A percentile compares a stretch with the other conserved stretches of the same genome.
These are phyloP conservation scores for Ceratocystis cubensis DNA, from an alignment of 2,329 filamentous ascomycete genomes.

Conservation along the genomic window DNA sequence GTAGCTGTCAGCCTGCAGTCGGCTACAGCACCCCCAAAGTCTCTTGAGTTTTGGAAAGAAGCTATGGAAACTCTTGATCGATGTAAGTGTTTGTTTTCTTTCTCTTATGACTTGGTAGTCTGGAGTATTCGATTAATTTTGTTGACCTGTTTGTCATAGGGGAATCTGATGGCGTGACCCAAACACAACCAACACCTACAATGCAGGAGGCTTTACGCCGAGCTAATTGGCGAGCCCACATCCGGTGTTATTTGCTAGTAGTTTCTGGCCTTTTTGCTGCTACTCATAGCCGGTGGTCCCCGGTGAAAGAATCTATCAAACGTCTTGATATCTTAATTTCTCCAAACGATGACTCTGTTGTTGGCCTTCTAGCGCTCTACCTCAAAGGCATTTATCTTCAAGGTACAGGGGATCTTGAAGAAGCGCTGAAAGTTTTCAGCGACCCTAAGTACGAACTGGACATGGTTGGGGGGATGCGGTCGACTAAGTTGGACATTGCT, in stretches of 20 bases:
- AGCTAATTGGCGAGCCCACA: conserved; percentile 50
- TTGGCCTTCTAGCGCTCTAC: conserved; percentile 49
- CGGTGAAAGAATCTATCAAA: conserved; percentile 46
- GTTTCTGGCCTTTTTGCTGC: conserved; percentile 58
- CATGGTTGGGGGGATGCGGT: conserved; percentile 32
- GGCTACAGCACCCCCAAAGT: conserved; percentile 27
- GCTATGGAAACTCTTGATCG: conserved; percentile 37
- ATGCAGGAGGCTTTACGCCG: conserved; percentile 46
- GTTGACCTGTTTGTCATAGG: conserved; percentile 16
- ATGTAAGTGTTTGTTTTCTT: conserved; percentile 28
- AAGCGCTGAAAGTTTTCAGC: conserved; percentile 55
- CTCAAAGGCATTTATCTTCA: conserved; percentile 65
- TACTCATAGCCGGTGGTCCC: conserved; percentile 56
- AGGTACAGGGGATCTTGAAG: conserved; percentile 58
- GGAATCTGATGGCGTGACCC: conserved; percentile 21
- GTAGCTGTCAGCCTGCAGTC: conserved; percentile 35
- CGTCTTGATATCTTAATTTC: conserved; percentile 37
- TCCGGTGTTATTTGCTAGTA: conserved; percentile 58
- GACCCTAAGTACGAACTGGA: conserved; percentile 46
- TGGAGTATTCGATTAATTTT: conserved; percentile 20
- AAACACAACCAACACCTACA: conserved; percentile 21
- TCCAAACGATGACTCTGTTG: conserved; percentile 32
- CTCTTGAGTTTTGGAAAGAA: conserved; percentile 33
- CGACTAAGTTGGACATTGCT: conserved; percentile 49
- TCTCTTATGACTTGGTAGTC: background rate